Conservation (phyloP, 129 eudicot genomes). For the Helichrysum umbraculigerum region DNA sequence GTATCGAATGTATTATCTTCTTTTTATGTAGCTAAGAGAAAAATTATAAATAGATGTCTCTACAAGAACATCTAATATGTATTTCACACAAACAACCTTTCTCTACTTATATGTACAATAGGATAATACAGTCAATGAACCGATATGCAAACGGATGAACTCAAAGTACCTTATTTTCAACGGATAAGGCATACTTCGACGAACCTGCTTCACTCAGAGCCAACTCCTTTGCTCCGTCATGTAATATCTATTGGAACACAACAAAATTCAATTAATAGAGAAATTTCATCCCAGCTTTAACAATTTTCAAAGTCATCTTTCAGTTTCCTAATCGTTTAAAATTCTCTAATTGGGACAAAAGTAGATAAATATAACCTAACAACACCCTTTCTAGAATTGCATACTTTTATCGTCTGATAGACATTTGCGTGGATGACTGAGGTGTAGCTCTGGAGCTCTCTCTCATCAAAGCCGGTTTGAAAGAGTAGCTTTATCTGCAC, state of each 20-base stretch:
- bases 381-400: slow-evolving; percentile 82
- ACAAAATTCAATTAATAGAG: slow-evolving; percentile 5
- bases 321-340: slow-evolving; percentile 14
- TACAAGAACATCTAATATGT: neutral
- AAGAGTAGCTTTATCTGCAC: slow-evolving; percentile 92
- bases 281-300: neutral
- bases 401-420: slow-evolving; percentile 96
- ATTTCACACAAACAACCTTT: neutral
- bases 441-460: slow-evolving; percentile 82
- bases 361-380: slow-evolving; percentile 53
- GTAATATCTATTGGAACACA: slow-evolving; percentile 55
- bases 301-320: slow-evolving; percentile 6
- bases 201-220: slow-evolving; percentile 67
- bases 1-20: neutral
- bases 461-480: slow-evolving; percentile 92
- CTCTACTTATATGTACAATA: neutral
- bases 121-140: slow-evolving; percentile 5
- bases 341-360: slow-evolving; percentile 19
- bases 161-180: slow-evolving; percentile 66
- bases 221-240: slow-evolving; percentile 88
- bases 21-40: neutral
- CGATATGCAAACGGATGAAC: neutral
- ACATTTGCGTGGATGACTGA: slow-evolving; percentile 96
- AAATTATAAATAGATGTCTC: neutral
- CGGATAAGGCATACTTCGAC: slow-evolving; percentile 65